These are phyloP conservation scores for Lyophyllum semitale DNA, from an alignment of 768 basidiomycete species.

Conservation along the genomic window DNA sequence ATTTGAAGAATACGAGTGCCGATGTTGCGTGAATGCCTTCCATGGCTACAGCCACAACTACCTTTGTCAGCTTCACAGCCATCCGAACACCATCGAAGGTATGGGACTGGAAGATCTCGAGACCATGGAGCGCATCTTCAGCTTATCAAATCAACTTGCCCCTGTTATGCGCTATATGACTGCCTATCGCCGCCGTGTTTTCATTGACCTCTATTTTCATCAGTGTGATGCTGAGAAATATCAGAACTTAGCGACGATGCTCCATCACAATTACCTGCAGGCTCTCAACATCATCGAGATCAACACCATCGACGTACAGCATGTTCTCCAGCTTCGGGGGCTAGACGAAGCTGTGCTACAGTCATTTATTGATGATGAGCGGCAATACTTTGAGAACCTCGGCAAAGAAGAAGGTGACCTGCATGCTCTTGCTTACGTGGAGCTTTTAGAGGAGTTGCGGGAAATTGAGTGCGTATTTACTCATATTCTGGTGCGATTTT, in stretches of 20 bases:
- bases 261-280: conserved; percentile 30
- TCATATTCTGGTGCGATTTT: neutral
- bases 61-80: no score
- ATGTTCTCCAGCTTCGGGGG: conserved; percentile 9
- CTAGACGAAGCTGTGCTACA: conserved; percentile 22
- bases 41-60: no score
- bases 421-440: conserved; percentile 31
- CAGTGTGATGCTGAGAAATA: conserved; percentile 38
- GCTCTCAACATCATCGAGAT: no score
- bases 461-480: conserved; percentile 12
- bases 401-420: conserved; percentile 28
- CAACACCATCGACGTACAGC: conserved; percentile 15
- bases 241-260: no score
- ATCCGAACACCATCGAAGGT: conserved; percentile 28
- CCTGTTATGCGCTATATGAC: conserved; percentile 21
- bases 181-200: conserved; percentile 23
- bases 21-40: no score
- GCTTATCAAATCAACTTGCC: conserved; percentile 28
- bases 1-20: no score
- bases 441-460: conserved; percentile 24
- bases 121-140: conserved; percentile 33
- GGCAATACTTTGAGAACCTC: conserved; percentile 23
- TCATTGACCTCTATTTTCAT: conserved; percentile 31
- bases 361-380: conserved; percentile 22
- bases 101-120: no score